Evolutionary conservation across 164 flowering plant species (phyloP).

Genomic region (Vitis cinerea): DNA sequence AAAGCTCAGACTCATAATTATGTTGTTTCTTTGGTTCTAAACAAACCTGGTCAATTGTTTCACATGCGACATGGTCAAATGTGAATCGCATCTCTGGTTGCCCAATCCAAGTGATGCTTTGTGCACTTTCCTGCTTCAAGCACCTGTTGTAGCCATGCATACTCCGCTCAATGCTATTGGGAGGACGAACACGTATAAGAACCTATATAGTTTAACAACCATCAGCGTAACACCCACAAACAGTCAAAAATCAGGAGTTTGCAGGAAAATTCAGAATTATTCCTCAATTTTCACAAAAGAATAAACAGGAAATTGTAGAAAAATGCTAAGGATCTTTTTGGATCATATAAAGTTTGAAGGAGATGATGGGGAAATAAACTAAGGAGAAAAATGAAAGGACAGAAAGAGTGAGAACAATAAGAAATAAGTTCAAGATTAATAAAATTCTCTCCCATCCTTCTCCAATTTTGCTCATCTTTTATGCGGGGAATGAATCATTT

Average conservation of each 20-base stretch:
- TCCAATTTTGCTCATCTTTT: no score
- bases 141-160: slow-evolving; percentile 73
- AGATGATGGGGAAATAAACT: no score
- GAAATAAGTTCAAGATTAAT: no score
- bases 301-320: not conserved
- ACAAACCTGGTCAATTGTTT: slow-evolving; percentile 82
- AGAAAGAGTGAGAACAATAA: no score
- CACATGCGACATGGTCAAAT: slow-evolving; percentile 99
- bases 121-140: slow-evolving; percentile 92
- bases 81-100: slow-evolving; percentile 91
- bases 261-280: not conserved
- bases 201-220: slow-evolving; percentile 43
- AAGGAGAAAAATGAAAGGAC: no score
- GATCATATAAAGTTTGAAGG: no score
- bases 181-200: slow-evolving; percentile 89
- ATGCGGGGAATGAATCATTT: no score
- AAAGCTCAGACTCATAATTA: not conserved
- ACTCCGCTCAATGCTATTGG: slow-evolving; percentile 69
- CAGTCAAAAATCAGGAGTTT: no score
- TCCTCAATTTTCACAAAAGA: not conserved
- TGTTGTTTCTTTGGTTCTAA: slow-evolving; percentile 1
- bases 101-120: slow-evolving; percentile 82
- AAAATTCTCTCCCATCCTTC: no score
- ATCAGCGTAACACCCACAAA: not conserved
- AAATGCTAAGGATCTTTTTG: no score